Evolutionary conservation across 495 filamentous ascomycete species (phyloP).

Genomic region (Glutinoglossum americanum): DNA sequence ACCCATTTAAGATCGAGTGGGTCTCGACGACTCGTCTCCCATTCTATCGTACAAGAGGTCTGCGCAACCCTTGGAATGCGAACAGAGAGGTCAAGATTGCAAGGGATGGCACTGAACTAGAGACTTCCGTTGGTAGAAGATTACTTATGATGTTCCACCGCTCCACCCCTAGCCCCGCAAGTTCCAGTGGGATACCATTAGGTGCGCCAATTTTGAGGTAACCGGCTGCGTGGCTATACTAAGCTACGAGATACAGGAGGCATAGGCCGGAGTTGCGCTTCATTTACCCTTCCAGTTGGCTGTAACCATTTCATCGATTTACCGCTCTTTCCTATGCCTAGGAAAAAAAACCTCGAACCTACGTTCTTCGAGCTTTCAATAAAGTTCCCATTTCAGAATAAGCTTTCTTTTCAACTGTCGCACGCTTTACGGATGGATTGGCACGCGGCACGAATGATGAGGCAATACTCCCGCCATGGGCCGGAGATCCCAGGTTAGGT

Average conservation of each 20-base stretch:
- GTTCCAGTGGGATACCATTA: not conserved
- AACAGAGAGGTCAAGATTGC: slow-evolving; percentile 95
- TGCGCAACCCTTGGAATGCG: slow-evolving; percentile 92
- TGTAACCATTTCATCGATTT: not conserved
- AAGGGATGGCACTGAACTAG: slow-evolving; percentile 83
- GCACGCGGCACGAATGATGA: not conserved
- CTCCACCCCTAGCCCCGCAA: not conserved
- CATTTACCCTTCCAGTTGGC: not conserved
- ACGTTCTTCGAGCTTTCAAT: not conserved
- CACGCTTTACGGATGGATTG: not conserved
- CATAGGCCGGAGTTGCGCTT: not conserved
- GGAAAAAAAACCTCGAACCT: not conserved
- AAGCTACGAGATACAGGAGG: not conserved
- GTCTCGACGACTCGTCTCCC: slow-evolving; percentile 66
- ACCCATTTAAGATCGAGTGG: slow-evolving; percentile 87
- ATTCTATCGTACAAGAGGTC: slow-evolving; percentile 72
- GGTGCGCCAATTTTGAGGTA: not conserved
- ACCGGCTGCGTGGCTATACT: not conserved
- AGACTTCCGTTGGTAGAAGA: slow-evolving; percentile 58
- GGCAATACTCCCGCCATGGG: not conserved
- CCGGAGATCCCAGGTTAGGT: no score
- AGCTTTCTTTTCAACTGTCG: not conserved
- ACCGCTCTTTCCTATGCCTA: not conserved
- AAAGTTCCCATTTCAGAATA: not conserved
- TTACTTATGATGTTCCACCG: slow-evolving; percentile 62